Conservation (phyloP, 2,329 filamentous ascomycete genomes). For the Ilyonectria sp. region DNA sequence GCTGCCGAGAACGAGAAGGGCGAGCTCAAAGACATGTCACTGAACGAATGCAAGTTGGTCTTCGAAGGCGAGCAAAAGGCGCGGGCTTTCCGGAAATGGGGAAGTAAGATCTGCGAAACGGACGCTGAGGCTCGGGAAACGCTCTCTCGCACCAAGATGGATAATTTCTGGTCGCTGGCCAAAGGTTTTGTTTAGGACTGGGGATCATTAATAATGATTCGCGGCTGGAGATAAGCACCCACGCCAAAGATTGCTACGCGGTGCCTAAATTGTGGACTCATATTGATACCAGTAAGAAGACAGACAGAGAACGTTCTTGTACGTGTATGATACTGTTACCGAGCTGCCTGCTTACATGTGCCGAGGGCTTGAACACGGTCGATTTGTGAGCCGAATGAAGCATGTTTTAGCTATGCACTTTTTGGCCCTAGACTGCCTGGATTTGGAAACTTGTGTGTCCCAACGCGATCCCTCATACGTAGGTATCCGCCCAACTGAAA, state of each 20-base stretch:
- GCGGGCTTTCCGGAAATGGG: conserved; percentile 88
- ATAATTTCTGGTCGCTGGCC: conserved; percentile 94
- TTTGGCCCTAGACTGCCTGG: no score
- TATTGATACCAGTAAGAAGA: neutral
- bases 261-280: neutral
- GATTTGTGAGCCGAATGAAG: neutral
- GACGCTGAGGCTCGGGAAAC: conserved; percentile 90
- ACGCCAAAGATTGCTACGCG: neutral
- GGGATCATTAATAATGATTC: neutral
- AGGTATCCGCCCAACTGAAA: no score
- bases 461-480: no score
- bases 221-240: neutral
- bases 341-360: neutral
- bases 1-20: conserved; percentile 84
- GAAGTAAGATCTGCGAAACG: conserved; percentile 91
- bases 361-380: neutral
- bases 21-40: conserved; percentile 83
- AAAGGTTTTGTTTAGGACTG: conserved; percentile 67
- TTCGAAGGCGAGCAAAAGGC: conserved; percentile 93
- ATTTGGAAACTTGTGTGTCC: no score
- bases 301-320: neutral
- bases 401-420: neutral
- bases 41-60: conserved; percentile 86
- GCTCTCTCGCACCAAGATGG: conserved; percentile 86
- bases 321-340: neutral